phyloP scores from a whole-genome alignment of 495 filamentous ascomycete species.

The Zalerion maritima region DNA sequence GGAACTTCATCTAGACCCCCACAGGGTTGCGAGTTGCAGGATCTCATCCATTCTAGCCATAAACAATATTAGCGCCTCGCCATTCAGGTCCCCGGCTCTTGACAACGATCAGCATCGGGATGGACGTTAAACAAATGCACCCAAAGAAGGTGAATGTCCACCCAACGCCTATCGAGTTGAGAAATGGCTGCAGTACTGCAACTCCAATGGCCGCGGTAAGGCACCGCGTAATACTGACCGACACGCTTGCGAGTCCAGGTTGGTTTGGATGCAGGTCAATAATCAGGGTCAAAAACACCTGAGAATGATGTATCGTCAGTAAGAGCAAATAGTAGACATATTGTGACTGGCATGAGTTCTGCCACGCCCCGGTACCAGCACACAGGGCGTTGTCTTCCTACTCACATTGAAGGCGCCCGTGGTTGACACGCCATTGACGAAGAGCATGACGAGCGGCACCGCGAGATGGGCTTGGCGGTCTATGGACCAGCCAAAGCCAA shows the following conservation, averaged over 20 bases:
- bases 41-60: too few species aligned
- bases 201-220: slow-evolving; percentile 26
- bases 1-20: too few species aligned
- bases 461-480: slow-evolving; percentile 28
- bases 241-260: slow-evolving; percentile 31
- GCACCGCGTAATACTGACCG: slow-evolving; percentile 33
- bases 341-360: too few species aligned
- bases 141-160: slow-evolving; percentile 34
- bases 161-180: slow-evolving; percentile 26
- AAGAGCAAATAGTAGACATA: too few species aligned
- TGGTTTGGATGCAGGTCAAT: slow-evolving; percentile 31
- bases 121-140: slow-evolving; percentile 19
- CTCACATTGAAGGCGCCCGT: slow-evolving; percentile 41
- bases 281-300: slow-evolving; percentile 31
- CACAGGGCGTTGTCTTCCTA: too few species aligned
- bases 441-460: slow-evolving; percentile 39
- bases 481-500: slow-evolving; percentile 46
- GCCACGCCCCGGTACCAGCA: too few species aligned
- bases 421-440: slow-evolving; percentile 37
- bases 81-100: slow-evolving; percentile 24
- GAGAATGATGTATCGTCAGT: too few species aligned
- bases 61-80: too few species aligned
- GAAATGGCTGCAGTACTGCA: slow-evolving; percentile 28
- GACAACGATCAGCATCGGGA: slow-evolving; percentile 24
- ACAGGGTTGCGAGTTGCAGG: too few species aligned